A percentile compares a stretch with the other conserved stretches of the same genome.
These are phyloP conservation scores for Talaromyces sp. DNA, from an alignment of 2,329 filamentous ascomycete species.

Conservation along the genomic window DNA sequence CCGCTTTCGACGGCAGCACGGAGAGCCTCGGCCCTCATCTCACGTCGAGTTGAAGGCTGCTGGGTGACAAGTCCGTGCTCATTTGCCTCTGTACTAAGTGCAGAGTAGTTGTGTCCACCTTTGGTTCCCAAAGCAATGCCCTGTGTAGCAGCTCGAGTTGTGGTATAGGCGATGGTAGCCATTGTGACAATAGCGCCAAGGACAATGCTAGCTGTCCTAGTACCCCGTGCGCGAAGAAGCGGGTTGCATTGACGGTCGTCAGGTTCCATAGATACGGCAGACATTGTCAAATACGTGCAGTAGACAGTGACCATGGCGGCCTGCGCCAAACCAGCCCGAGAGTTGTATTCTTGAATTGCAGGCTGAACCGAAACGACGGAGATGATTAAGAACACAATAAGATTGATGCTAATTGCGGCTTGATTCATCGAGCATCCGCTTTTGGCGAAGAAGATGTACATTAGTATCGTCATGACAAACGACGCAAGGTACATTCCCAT, in stretches of 20 bases:
- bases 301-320: slow-evolving; percentile 96
- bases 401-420: slow-evolving; percentile 88
- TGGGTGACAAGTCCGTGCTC: slow-evolving; percentile 87
- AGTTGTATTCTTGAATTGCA: slow-evolving; percentile 83
- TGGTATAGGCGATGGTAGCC: slow-evolving; percentile 95
- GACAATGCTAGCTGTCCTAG: slow-evolving; percentile 83
- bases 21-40: slow-evolving; percentile 90
- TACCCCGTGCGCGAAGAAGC: slow-evolving; percentile 75
- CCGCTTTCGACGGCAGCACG: slow-evolving; percentile 90
- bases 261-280: slow-evolving; percentile 96
- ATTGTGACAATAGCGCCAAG: slow-evolving; percentile 94
- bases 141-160: slow-evolving; percentile 91
- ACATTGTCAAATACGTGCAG: slow-evolving; percentile 98
- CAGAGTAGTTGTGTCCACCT: slow-evolving; percentile 52
- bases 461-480: slow-evolving; percentile 88
- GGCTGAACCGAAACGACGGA: slow-evolving; percentile 87
- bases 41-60: slow-evolving; percentile 73
- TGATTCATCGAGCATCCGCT: slow-evolving; percentile 91
- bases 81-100: slow-evolving; percentile 64
- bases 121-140: slow-evolving; percentile 58
- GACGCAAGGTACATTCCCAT: slow-evolving; percentile 89
- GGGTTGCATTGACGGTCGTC: slow-evolving; percentile 95
- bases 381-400: slow-evolving; percentile 75
- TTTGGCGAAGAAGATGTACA: slow-evolving; percentile 93
- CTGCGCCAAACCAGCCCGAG: slow-evolving; percentile 92